Evolutionary conservation across 2,329 filamentous ascomycete species (phyloP).

Genomic region (Colletotrichum scovillei): DNA sequence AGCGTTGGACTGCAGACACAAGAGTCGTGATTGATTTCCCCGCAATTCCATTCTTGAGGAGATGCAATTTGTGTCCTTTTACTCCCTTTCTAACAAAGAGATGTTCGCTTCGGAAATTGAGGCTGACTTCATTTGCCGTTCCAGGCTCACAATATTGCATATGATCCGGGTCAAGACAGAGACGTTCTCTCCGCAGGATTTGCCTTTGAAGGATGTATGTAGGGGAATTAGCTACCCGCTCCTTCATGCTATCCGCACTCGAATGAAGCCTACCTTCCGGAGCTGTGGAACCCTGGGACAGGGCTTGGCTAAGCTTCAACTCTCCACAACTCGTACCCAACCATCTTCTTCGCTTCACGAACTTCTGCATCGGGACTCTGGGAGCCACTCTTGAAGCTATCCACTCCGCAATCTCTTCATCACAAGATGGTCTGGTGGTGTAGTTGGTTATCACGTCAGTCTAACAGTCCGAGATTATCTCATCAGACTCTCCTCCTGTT

Average conservation of each 20-base stretch:
- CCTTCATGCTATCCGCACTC: background rate
- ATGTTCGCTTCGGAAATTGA: too few relatives aligned
- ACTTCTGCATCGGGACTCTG: background rate
- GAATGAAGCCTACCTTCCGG: background rate
- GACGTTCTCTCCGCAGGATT: too few relatives aligned
- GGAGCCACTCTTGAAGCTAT: background rate
- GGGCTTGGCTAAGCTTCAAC: background rate
- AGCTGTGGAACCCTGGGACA: background rate
- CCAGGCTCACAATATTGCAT: too few relatives aligned
- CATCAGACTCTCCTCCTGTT: background rate
- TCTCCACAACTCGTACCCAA: background rate
- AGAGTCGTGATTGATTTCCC: too few relatives aligned
- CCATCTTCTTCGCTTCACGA: background rate
- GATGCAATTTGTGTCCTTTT: too few relatives aligned
- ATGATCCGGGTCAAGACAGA: too few relatives aligned
- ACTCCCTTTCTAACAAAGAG: too few relatives aligned
- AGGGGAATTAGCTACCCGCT: too few relatives aligned
- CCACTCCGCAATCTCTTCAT: background rate
- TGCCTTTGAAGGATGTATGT: too few relatives aligned
- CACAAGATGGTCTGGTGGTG: conserved; percentile 40
- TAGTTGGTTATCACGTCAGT: conserved; percentile 62
- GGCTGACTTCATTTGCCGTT: too few relatives aligned
- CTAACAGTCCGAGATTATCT: conserved; percentile 46
- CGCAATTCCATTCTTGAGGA: too few relatives aligned
- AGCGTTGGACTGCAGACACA: too few relatives aligned